These are phyloP conservation scores for Echinosophora koreensis DNA, from an alignment of 306 rosid species.

Conservation along the genomic window DNA sequence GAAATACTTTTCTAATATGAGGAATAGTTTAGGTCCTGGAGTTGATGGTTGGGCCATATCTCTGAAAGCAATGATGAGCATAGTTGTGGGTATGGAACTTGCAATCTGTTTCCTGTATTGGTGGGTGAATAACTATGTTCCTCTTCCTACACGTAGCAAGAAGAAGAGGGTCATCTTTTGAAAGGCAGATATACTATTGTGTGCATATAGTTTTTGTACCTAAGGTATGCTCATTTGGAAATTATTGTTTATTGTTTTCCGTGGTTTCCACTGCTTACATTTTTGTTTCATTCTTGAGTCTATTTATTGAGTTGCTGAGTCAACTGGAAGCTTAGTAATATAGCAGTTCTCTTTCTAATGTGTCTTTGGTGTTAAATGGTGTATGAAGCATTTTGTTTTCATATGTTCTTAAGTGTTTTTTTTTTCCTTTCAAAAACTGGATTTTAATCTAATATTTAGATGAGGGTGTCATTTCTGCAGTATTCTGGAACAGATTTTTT, in stretches of 20 bases:
- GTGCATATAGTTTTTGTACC: constrained; percentile 5
- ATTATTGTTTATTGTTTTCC: background rate
- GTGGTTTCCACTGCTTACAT: background rate
- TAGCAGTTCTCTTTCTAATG: background rate
- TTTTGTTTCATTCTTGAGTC: background rate
- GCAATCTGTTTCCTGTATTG: constrained; percentile 85
- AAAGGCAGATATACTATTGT: constrained; percentile 16
- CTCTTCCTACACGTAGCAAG: constrained; percentile 94
- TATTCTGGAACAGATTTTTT: too few relatives aligned
- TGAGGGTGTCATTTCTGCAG: background rate
- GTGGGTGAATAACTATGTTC: constrained; percentile 88
- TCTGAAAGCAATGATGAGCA: constrained; percentile 94
- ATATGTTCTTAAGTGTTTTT: background rate
- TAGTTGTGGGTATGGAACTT: constrained; percentile 86
- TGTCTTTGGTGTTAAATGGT: constrained; percentile 15
- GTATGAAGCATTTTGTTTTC: background rate
- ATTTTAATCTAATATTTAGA: constrained; percentile 1
- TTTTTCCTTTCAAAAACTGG: constrained; percentile 5
- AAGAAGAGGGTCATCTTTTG: constrained; percentile 86
- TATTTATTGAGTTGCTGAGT: background rate
- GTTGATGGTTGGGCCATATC: constrained; percentile 99
- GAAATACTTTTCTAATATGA: constrained; percentile 89
- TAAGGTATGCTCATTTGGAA: background rate
- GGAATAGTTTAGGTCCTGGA: constrained; percentile 89
- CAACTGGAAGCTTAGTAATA: constrained; percentile 24